Percentiles rank a stretch among this genome's conserved stretches.
Conservation (phyloP, 257 asterid genomes). For the Gardenia jasminoides region DNA sequence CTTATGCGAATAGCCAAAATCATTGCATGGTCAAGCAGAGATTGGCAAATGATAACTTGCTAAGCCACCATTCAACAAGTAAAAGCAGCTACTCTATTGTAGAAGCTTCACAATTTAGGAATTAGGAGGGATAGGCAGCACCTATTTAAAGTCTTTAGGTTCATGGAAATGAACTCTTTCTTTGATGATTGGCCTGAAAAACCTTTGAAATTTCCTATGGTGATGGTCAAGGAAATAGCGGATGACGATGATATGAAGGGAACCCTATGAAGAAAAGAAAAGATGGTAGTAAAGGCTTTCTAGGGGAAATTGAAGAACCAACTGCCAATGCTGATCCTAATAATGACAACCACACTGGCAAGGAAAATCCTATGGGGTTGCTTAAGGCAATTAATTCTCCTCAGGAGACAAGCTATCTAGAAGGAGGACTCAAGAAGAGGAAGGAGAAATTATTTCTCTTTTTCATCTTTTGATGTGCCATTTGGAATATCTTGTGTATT, state of each 20-base stretch:
- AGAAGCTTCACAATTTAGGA: conserved; percentile 68
- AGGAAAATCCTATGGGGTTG: neutral
- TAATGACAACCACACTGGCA: neutral
- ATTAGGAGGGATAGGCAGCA: conserved; percentile 64
- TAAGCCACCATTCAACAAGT: conserved; percentile 6
- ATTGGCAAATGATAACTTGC: conserved; percentile 17
- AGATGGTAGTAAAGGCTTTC: conserved; percentile 15
- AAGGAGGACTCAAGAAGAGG: conserved; percentile 21
- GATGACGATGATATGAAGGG: conserved; percentile 29
- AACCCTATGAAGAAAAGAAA: conserved; percentile 12
- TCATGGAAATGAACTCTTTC: conserved; percentile 81
- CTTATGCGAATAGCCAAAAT: conserved; percentile 25
- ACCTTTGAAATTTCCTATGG: conserved; percentile 62
- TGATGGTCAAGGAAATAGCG: conserved; percentile 48
- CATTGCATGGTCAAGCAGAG: conserved; percentile 27
- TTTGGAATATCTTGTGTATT: neutral
- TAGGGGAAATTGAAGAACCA: conserved; percentile 14
- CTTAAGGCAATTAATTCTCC: neutral
- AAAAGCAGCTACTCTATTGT: conserved; percentile 57
- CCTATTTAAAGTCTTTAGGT: conserved; percentile 76
- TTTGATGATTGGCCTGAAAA: conserved; percentile 47
- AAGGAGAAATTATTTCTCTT: conserved; percentile 22
- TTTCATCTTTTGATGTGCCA: neutral
- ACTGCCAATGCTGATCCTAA: conserved; percentile 13
- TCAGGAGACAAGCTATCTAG: neutral